Percentiles rank a stretch among this genome's conserved stretches.
Conservation (phyloP, 805 yeast genomes). For the Nakazawaea wickerhamii region DNA sequence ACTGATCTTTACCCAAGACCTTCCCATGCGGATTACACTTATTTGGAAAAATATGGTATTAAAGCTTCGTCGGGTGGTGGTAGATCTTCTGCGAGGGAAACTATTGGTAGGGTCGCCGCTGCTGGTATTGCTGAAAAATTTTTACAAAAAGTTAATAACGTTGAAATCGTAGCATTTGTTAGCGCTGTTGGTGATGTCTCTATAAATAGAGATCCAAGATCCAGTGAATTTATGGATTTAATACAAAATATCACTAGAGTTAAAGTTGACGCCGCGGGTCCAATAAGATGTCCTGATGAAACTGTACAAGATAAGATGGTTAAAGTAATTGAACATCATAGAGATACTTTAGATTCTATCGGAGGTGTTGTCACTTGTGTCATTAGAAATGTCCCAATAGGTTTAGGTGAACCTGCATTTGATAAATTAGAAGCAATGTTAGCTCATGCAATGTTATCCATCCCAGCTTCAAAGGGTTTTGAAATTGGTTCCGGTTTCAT, state of each 20-base stretch:
- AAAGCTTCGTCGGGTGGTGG: constrained; percentile 98
- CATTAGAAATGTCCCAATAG: constrained; percentile 85
- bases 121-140: constrained; percentile 98
- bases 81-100: constrained; percentile 94
- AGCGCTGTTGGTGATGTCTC: constrained; percentile 82
- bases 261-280: constrained; percentile 79
- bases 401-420: constrained; percentile 97
- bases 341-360: constrained; percentile 85
- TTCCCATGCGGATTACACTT: constrained; percentile 95
- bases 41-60: constrained; percentile 81
- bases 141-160: constrained; percentile 65
- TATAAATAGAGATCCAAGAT: constrained; percentile 68
- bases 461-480: constrained; percentile 97
- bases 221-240: constrained; percentile 57
- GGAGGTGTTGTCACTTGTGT: constrained; percentile 99
- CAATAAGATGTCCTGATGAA: constrained; percentile 89
- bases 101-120: constrained; percentile 98
- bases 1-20: constrained; percentile 97
- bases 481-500: constrained; percentile 96
- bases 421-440: constrained; percentile 92
- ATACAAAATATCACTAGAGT: constrained; percentile 81
- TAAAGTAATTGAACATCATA: constrained; percentile 77
- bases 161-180: constrained; percentile 95
- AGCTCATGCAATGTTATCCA: constrained; percentile 97
- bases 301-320: constrained; percentile 72